These are phyloP conservation scores for Neltuma alba DNA, from an alignment of 306 rosid species.

Conservation along the genomic window DNA sequence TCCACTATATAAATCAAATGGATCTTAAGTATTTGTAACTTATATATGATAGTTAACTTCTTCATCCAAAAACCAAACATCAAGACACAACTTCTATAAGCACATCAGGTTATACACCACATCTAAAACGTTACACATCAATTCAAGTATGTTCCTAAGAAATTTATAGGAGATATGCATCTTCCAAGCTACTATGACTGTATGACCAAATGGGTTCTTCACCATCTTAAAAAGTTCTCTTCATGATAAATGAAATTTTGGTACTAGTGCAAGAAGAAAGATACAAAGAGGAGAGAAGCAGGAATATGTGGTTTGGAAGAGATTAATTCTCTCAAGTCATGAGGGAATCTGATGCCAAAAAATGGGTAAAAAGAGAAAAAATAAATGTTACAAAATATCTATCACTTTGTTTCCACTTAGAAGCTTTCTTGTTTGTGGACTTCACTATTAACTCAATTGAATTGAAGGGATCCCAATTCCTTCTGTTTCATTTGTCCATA, in stretches of 20 bases:
- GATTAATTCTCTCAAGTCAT: neutral
- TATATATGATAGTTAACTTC: neutral
- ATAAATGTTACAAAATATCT: neutral
- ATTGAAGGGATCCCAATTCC: neutral
- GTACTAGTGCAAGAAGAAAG: neutral
- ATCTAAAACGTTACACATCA: neutral
- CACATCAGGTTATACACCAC: neutral
- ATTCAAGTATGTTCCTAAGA: neutral
- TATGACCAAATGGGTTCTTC: neutral
- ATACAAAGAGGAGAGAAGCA: no score
- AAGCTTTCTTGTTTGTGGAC: neutral
- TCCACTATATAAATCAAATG: constrained; percentile 36
- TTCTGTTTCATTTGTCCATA: neutral
- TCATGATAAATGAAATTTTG: neutral
- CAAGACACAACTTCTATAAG: neutral
- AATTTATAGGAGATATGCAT: neutral
- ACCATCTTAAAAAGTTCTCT: neutral
- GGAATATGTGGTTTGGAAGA: no score
- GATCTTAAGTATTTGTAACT: neutral
- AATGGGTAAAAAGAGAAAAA: neutral
- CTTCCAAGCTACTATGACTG: neutral
- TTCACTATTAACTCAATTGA: neutral
- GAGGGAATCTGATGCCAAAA: neutral
- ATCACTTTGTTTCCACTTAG: neutral
- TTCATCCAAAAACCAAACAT: constrained; percentile 11